A percentile compares a stretch with the other conserved stretches of the same genome.
Evolutionary conservation across 371 early-diverging fungal genomes (phyloP).

Genomic region (Vairimorpha ceranae): DNA sequence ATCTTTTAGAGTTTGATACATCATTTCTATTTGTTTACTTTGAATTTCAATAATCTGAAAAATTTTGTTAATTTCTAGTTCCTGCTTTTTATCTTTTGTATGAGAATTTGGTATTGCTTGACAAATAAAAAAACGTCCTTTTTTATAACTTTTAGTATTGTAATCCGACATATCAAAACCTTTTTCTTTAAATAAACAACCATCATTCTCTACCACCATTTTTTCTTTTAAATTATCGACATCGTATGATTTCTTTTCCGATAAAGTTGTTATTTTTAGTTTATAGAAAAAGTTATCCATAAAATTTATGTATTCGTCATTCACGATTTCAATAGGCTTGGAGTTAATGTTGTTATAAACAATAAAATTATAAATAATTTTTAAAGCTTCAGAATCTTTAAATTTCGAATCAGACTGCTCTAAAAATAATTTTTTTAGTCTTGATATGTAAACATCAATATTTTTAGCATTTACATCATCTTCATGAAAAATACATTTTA

Average conservation of each 20-base stretch:
- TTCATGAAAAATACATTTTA: not conserved
- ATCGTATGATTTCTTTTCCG: not conserved
- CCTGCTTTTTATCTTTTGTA: not conserved
- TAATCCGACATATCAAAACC: slow-evolving; percentile 4
- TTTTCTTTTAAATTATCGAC: not conserved
- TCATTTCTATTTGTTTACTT: slow-evolving; percentile 21
- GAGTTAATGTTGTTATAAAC: no score
- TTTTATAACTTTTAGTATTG: slow-evolving; percentile 26
- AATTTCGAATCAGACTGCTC: no score
- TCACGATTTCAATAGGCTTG: not conserved
- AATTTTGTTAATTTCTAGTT: slow-evolving; percentile 6
- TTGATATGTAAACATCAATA: not conserved
- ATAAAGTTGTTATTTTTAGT: not conserved
- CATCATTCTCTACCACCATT: not conserved
- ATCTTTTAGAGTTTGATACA: slow-evolving; percentile 8
- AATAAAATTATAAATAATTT: no score
- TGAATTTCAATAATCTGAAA: slow-evolving; percentile 16
- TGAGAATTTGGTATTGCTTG: slow-evolving; percentile 18
- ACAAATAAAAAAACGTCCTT: slow-evolving; percentile 25
- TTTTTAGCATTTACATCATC: not conserved
- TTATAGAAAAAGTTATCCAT: not conserved
- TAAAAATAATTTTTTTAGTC: not conserved
- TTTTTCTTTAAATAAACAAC: not conserved
- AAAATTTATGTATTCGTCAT: not conserved
- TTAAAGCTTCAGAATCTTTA: no score